Percentiles rank a stretch among this genome's conserved stretches.
phyloP scores from a whole-genome alignment of 2,329 filamentous ascomycete species.

The Talaromyces verruculosus region DNA sequence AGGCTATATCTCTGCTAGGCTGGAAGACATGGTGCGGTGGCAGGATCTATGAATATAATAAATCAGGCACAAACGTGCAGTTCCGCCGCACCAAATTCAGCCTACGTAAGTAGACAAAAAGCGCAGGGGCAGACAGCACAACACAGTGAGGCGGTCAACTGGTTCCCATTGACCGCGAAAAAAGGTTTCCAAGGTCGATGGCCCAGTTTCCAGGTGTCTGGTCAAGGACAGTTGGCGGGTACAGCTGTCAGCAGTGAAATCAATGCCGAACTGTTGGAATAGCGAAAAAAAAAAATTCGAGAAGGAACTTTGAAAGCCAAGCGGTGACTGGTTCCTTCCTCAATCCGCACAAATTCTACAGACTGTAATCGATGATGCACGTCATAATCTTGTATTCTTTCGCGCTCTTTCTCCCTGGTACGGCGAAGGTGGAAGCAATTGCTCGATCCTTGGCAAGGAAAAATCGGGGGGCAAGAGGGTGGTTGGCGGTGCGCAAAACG shows the following conservation, averaged over 20 bases:
- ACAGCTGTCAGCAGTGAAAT: constrained; percentile 9
- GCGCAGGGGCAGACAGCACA: constrained; percentile 15
- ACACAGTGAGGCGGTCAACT: constrained; percentile 21
- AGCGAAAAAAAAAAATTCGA: constrained; percentile 10
- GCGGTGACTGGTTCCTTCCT: constrained; percentile 7
- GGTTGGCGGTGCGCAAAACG: constrained; percentile 14
- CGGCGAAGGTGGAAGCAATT: constrained; percentile 18
- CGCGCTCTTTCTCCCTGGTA: constrained; percentile 13
- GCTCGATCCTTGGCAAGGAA: constrained; percentile 17
- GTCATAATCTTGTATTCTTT: constrained; percentile 20
- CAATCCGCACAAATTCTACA: constrained; percentile 18
- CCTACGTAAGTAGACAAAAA: constrained; percentile 18
- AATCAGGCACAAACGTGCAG: constrained; percentile 21
- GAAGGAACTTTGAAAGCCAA: constrained; percentile 12
- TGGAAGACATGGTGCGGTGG: constrained; percentile 23
- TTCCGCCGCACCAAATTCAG: constrained; percentile 11
- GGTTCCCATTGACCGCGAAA: constrained; percentile 15
- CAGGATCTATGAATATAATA: constrained; percentile 26
- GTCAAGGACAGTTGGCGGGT: constrained; percentile 17
- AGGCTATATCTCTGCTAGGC: constrained; percentile 24
- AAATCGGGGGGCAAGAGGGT: constrained; percentile 25
- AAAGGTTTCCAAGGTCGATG: constrained; percentile 3
- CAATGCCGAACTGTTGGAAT: constrained; percentile 9
- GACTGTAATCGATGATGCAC: constrained; percentile 21
- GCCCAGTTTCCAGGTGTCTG: constrained; percentile 11